A percentile compares a stretch with the other conserved stretches of the same genome.
These are phyloP conservation scores for Colletotrichum sp. DNA, from an alignment of 2,329 filamentous ascomycete species.

Conservation along the genomic window DNA sequence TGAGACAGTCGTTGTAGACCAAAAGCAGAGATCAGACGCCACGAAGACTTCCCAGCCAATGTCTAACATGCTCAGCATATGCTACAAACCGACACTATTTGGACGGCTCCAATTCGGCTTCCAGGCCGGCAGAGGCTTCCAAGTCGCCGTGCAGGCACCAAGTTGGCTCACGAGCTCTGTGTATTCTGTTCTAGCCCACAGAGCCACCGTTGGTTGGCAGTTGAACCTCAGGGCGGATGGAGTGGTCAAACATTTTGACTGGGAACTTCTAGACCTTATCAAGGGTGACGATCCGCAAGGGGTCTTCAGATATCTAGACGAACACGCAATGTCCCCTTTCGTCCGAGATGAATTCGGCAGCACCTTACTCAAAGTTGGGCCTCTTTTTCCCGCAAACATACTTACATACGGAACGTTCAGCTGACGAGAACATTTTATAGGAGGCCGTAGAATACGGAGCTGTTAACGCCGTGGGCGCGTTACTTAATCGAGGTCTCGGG, in stretches of 20 bases:
- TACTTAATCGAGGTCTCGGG: too few relatives aligned
- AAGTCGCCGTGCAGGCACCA: neutral
- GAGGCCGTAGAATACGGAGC: too few relatives aligned
- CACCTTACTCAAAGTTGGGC: neutral
- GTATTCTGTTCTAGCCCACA: neutral
- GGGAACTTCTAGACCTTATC: rapidly evolving
- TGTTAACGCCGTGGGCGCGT: too few relatives aligned
- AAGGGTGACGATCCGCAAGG: rapidly evolving
- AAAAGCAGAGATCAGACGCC: too few relatives aligned
- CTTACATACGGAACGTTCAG: too few relatives aligned
- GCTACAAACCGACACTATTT: neutral
- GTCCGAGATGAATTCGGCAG: neutral
- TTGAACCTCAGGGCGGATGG: neutral
- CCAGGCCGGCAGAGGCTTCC: neutral
- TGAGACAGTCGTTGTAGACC: too few relatives aligned
- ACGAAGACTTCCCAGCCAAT: too few relatives aligned
- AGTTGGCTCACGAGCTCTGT: neutral
- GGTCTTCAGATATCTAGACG: rapidly evolving
- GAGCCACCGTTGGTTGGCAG: neutral
- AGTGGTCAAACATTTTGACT: rapidly evolving
- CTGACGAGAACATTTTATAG: too few relatives aligned
- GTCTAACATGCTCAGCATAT: neutral
- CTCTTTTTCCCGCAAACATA: rapidly evolving
- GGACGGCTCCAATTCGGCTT: neutral
- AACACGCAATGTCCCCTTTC: neutral